Conservation (phyloP, 1,139 yeast genomes). For the Taiozyma sp. region DNA sequence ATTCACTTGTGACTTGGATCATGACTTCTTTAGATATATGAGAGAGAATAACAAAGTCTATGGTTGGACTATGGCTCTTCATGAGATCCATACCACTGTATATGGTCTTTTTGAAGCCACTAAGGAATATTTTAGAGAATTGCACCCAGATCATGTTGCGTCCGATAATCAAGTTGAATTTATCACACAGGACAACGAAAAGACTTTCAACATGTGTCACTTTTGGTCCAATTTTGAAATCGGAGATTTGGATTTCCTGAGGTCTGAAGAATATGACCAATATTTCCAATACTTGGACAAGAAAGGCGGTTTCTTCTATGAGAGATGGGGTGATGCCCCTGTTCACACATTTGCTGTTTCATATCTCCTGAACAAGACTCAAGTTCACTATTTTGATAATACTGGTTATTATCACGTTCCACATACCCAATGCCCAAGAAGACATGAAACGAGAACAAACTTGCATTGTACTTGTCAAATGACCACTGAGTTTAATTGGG, state of each 20-base stretch:
- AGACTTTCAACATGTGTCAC: conserved; percentile 50
- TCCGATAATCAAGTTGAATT: conserved; percentile 41
- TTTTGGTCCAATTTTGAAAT: conserved; percentile 63
- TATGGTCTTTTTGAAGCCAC: conserved; percentile 57
- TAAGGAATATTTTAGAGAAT: conserved; percentile 41
- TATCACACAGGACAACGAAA: conserved; percentile 46
- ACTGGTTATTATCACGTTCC: conserved; percentile 63
- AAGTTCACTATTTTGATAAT: conserved; percentile 52
- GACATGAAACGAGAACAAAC: conserved; percentile 40
- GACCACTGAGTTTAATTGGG: conserved; percentile 45
- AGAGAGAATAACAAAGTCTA: conserved; percentile 43
- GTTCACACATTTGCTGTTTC: conserved; percentile 57
- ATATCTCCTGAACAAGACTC: conserved; percentile 38
- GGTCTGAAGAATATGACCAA: conserved; percentile 42
- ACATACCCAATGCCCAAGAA: conserved; percentile 31
- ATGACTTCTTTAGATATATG: conserved; percentile 52
- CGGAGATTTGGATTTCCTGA: conserved; percentile 48
- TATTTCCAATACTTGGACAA: conserved; percentile 48
- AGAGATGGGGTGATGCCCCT: conserved; percentile 68
- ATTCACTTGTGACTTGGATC: conserved; percentile 48
- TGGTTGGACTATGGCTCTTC: conserved; percentile 52
- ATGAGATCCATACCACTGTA: conserved; percentile 47
- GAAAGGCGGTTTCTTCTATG: conserved; percentile 58
- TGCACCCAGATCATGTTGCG: conserved; percentile 40
- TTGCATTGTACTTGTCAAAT: conserved; percentile 45